A percentile compares a stretch with the other conserved stretches of the same genome.
phyloP scores from a whole-genome alignment of 2,329 filamentous ascomycete species.

The Colletotrichum theobromicola region DNA sequence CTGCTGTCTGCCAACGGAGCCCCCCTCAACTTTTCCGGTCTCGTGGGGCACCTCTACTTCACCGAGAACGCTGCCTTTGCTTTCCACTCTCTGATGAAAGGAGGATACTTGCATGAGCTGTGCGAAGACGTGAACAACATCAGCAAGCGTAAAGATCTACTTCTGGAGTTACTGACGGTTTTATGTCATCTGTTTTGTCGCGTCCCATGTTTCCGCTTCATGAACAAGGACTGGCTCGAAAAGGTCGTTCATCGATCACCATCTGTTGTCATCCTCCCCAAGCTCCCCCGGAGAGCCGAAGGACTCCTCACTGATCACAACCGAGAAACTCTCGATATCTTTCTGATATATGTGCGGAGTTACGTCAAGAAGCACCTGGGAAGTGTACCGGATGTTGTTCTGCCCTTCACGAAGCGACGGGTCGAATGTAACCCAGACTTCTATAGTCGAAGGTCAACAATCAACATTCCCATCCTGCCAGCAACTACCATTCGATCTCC shows the following conservation, averaged over 20 bases:
- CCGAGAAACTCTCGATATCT: constrained; percentile 67
- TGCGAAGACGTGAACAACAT: constrained; percentile 59
- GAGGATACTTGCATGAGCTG: constrained; percentile 70
- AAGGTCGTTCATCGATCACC: constrained; percentile 60
- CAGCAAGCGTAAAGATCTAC: constrained; percentile 48
- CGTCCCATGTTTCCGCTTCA: constrained; percentile 48
- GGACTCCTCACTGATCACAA: constrained; percentile 67
- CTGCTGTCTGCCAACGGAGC: constrained; percentile 65
- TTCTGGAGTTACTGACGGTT: constrained; percentile 69
- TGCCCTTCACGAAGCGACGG: constrained; percentile 60
- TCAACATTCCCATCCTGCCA: constrained; percentile 29
- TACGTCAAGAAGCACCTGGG: constrained; percentile 70
- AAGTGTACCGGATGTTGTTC: constrained; percentile 50
- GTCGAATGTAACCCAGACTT: too few species aligned
- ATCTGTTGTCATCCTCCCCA: constrained; percentile 45
- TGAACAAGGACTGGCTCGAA: constrained; percentile 46
- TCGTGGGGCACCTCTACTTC: constrained; percentile 76
- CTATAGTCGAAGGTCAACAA: too few species aligned
- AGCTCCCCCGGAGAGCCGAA: constrained; percentile 46
- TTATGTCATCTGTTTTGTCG: constrained; percentile 76
- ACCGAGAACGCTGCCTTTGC: constrained; percentile 78
- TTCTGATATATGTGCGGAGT: constrained; percentile 71
- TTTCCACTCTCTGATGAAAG: constrained; percentile 75
- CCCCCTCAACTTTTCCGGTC: constrained; percentile 75
- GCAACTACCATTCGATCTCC: constrained; percentile 63